Percentiles rank a stretch among this genome's conserved stretches.
Conservation (phyloP, 2,329 filamentous ascomycete genomes). For the Botryotinia narcissicola region DNA sequence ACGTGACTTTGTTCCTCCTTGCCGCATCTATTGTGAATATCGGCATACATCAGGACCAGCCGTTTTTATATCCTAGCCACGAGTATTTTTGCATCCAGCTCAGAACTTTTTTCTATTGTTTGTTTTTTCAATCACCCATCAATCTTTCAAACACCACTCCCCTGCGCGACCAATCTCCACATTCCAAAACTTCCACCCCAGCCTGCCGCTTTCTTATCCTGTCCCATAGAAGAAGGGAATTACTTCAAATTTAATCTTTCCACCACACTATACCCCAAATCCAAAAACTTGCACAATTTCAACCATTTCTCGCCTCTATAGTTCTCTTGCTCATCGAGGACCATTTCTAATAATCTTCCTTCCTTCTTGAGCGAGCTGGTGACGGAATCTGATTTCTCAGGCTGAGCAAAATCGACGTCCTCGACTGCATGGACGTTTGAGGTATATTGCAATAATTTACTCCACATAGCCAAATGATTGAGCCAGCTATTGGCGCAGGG, state of each 20-base stretch:
- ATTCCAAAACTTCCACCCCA: conserved; percentile 9
- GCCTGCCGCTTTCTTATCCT: neutral
- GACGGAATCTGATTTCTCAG: neutral
- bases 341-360: conserved; percentile 13
- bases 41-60: neutral
- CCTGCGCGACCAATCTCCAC: conserved; percentile 1
- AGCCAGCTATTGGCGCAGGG: conserved; percentile 19
- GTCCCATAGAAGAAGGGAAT: neutral
- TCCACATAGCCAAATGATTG: conserved; percentile 14
- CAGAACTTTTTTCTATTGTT: neutral
- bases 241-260: conserved; percentile 20
- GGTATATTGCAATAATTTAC: neutral
- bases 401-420: neutral
- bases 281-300: conserved; percentile 14
- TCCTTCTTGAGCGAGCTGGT: neutral
- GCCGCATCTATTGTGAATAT: neutral
- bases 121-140: neutral
- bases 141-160: conserved; percentile 3
- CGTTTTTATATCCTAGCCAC: too few species aligned
- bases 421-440: neutral
- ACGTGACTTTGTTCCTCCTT: neutral
- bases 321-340: conserved; percentile 10
- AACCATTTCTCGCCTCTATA: conserved; percentile 19
- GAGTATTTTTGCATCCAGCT: neutral
- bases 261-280: conserved; percentile 19